phyloP scores from a whole-genome alignment of 192 early-diverging fungal species.

The Dispira simplex region DNA sequence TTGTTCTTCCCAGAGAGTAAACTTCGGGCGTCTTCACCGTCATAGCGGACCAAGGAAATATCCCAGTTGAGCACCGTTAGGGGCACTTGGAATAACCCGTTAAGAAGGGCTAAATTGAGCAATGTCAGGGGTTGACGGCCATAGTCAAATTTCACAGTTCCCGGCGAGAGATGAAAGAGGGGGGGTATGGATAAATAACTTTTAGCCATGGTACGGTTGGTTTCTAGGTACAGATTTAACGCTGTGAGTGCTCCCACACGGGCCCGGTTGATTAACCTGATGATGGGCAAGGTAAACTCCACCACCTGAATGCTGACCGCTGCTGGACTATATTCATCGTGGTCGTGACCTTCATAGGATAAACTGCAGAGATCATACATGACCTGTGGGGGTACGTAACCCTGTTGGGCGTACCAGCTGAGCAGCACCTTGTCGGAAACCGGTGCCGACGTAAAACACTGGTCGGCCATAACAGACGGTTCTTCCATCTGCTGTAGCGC shows the following conservation, averaged over 20 bases:
- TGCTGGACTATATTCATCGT: not conserved
- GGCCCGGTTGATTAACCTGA: not conserved
- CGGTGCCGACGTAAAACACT: not conserved
- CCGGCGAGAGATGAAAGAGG: not conserved
- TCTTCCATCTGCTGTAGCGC: not conserved
- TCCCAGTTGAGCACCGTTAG: not conserved
- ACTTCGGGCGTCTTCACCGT: not conserved
- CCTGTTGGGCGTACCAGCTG: not conserved
- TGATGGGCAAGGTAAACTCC: not conserved
- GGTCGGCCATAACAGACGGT: not conserved
- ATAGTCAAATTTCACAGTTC: not conserved
- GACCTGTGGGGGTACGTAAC: not conserved
- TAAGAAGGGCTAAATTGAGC: not conserved
- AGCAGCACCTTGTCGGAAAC: not conserved
- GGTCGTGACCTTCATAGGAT: not conserved
- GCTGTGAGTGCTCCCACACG: not conserved
- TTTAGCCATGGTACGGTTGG: not conserved
- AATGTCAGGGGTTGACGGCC: not conserved
- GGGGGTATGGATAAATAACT: not conserved
- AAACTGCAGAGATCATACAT: slow-evolving; percentile 3
- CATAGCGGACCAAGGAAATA: not conserved
- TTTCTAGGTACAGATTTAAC: not conserved
- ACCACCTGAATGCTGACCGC: not conserved
- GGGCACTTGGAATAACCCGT: not conserved
- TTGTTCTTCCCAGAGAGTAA: not conserved